Evolutionary conservation across 768 basidiomycete genomes (phyloP).

Genomic region (Suillus plorans): DNA sequence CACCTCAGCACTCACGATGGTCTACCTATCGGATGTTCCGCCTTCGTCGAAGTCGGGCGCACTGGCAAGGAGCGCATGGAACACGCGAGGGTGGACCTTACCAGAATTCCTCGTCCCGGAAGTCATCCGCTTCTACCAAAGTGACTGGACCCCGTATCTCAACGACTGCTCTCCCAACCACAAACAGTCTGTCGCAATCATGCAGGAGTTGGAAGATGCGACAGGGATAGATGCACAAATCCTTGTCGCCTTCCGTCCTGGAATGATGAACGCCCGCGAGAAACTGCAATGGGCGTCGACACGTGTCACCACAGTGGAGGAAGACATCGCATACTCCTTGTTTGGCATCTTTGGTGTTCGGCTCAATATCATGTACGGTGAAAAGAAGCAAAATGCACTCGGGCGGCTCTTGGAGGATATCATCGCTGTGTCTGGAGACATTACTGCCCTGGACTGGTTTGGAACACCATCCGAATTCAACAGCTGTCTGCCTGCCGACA

Average conservation of each 20-base stretch:
- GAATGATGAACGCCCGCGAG: background rate
- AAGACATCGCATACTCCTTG: background rate
- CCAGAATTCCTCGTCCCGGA: background rate
- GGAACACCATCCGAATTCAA: background rate
- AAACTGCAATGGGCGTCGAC: background rate
- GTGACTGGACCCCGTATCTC: background rate
- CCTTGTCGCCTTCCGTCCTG: background rate
- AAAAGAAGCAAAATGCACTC: background rate
- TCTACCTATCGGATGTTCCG: background rate
- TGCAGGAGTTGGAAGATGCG: background rate
- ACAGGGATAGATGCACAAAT: background rate
- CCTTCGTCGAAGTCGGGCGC: background rate
- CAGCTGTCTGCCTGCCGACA: background rate
- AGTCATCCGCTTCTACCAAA: background rate
- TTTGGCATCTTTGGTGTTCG: background rate
- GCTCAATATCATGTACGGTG: background rate
- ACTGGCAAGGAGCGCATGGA: background rate
- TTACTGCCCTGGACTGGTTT: background rate
- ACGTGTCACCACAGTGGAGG: background rate
- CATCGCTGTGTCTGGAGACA: background rate
- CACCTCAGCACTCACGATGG: background rate
- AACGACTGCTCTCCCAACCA: background rate
- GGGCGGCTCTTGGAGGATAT: background rate
- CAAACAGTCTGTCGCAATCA: background rate
- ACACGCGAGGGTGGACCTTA: background rate